Evolutionary conservation across 2,329 filamentous ascomycete genomes (phyloP).

Genomic region (Monosporascus ibericus): DNA sequence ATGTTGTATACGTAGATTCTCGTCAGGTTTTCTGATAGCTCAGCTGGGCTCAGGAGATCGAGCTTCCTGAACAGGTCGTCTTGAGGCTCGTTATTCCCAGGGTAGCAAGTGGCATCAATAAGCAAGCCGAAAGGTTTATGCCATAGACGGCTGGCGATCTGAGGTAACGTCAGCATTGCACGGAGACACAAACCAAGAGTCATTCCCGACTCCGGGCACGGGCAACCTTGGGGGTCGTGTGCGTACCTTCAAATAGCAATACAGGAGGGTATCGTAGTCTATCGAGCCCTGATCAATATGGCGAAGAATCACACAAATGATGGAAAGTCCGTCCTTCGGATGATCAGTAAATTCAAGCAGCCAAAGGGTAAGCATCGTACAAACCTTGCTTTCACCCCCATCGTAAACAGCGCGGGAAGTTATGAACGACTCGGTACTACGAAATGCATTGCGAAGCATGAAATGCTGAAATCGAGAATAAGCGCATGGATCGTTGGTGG

Average conservation of each 20-base stretch:
- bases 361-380: neutral
- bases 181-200: too few species aligned
- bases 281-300: slow-evolving; percentile 61
- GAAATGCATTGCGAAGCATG: slow-evolving; percentile 64
- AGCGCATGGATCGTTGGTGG: slow-evolving; percentile 53
- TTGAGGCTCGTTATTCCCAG: slow-evolving; percentile 58
- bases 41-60: slow-evolving; percentile 55
- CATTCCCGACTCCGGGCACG: neutral
- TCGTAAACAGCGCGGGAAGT: slow-evolving; percentile 63
- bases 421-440: slow-evolving; percentile 57
- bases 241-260: slow-evolving; percentile 60
- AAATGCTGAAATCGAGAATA: slow-evolving; percentile 68
- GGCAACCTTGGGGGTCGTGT: neutral
- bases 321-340: slow-evolving; percentile 55
- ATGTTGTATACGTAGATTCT: slow-evolving; percentile 67
- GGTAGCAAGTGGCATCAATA: slow-evolving; percentile 65
- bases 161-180: slow-evolving; percentile 10
- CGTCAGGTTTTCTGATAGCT: slow-evolving; percentile 52
- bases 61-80: slow-evolving; percentile 60
- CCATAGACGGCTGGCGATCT: slow-evolving; percentile 66
- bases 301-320: slow-evolving; percentile 63
- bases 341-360: slow-evolving; percentile 3
- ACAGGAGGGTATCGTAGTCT: slow-evolving; percentile 60
- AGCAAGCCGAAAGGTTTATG: slow-evolving; percentile 62
- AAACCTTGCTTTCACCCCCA: slow-evolving; percentile 61